Base-by-base conservation (phyloP, 192 early-diverging fungal species). In the Lobosporangium transversale region DNA sequence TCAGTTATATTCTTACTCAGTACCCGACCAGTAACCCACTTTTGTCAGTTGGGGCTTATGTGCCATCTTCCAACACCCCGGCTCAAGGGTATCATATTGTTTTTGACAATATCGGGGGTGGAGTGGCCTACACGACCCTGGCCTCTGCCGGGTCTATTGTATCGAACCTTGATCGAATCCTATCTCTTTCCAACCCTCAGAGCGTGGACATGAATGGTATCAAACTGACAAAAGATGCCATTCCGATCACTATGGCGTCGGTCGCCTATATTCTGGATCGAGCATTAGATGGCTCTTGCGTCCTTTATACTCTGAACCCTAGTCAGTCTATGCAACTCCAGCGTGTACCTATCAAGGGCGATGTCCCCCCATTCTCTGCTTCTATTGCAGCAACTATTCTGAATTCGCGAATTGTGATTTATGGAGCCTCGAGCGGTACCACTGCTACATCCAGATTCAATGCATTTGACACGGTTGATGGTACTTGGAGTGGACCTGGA, bases 211-310 rank as follows among this genome's bases (percentile, higher is more conserved):
- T 76, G 73, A 35, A 35, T 42, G 59, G 53, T 10, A 62, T 62
- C 59, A 67, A 23, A 4, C 40, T 76, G 26, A 67, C 64, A 35
- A 36, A n/a, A 21, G 44, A 62, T 58, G 58, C 58, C 23, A 51
- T 76, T 33, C 45, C 73, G 36, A 20, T 67, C 33, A 76, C 64
- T 18, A 67, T 67, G 64, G 40, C 35, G 11, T 23, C 53, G 27
- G 65, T 76, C 31, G 73, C 29, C 8, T 76, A 76, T 24, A 44
- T 76, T 42, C 33, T 76, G 29, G 73, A 76, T 27, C 20, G 43
- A 59, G 62, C 62, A 17, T 12, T 58, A 4, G 70, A 66, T 61
- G 73, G 64, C 11, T 57, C 64, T 8, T 56, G 53, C 7, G 44
- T 62, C 7, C 6, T 75, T 18, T 75, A 75, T 31, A 30, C 52